Evolutionary conservation across 768 basidiomycete species (phyloP).

Genomic region (Russula sp.): DNA sequence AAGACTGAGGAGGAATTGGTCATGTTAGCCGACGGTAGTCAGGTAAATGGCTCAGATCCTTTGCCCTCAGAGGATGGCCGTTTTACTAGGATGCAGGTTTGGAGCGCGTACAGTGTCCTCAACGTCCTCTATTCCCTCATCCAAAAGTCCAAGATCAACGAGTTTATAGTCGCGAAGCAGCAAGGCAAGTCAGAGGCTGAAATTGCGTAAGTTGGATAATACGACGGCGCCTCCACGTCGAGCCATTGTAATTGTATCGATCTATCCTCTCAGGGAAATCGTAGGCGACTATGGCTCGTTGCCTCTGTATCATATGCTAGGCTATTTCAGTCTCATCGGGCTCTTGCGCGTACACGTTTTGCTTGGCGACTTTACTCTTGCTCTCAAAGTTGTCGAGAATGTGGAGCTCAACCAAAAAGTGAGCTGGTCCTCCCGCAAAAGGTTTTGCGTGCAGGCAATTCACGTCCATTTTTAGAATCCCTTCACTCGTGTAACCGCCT

Average conservation of each 20-base stretch:
- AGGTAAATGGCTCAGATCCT: conserved; percentile 30
- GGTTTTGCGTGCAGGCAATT: neutral
- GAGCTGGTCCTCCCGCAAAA: neutral
- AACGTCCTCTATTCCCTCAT: conserved; percentile 98
- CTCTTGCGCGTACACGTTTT: conserved; percentile 93
- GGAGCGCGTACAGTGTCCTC: conserved; percentile 97
- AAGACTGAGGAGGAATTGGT: conserved; percentile 87
- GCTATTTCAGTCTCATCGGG: conserved; percentile 95
- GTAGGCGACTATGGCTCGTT: conserved; percentile 88
- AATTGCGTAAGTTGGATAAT: conserved; percentile 53
- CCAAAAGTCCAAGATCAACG: conserved; percentile 94
- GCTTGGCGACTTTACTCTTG: conserved; percentile 92
- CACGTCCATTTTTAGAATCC: conserved; percentile 45
- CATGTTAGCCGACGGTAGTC: conserved; percentile 69
- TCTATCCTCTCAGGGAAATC: conserved; percentile 47
- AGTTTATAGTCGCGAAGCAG: conserved; percentile 79
- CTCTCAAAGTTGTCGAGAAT: conserved; percentile 89
- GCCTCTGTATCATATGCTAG: conserved; percentile 89
- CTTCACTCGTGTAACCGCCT: conserved; percentile 94
- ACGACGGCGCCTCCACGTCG: neutral
- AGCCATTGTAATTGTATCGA: neutral
- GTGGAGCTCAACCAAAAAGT: conserved; percentile 90
- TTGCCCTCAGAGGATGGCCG: neutral
- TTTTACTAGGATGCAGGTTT: conserved; percentile 48
- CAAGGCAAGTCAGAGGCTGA: conserved; percentile 77